Conservation (phyloP, 2,329 filamentous ascomycete species). For the Colletotrichum sp. region DNA sequence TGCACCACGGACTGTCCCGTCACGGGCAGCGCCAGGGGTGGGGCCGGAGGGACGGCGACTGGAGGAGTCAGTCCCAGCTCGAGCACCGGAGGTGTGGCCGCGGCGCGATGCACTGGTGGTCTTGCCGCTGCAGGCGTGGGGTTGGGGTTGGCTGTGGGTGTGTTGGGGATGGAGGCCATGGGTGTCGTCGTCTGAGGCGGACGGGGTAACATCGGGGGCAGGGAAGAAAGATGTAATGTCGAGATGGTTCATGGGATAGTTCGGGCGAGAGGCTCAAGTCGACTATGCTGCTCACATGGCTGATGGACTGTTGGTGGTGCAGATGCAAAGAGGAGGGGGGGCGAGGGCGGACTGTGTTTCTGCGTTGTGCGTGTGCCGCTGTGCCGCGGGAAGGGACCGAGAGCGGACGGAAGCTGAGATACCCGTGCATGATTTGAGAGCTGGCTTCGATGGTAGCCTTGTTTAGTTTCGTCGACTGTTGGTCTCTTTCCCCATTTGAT, state of each 20-base stretch:
- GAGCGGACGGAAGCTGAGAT: slow-evolving; percentile 15
- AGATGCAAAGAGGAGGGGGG: not conserved
- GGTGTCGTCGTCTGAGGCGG: slow-evolving; percentile 1
- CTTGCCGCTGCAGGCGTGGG: not conserved
- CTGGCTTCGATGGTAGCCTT: not conserved
- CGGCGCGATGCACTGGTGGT: slow-evolving; percentile 1
- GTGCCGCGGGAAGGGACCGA: not conserved
- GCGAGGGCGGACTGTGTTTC: not conserved
- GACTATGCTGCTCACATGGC: not conserved
- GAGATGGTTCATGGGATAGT: not conserved
- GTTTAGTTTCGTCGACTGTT: not conserved
- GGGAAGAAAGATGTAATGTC: not conserved
- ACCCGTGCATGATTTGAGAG: slow-evolving; percentile 6
- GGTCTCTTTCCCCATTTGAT: not conserved
- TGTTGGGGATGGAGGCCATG: slow-evolving; percentile 1
- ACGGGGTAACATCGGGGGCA: not conserved
- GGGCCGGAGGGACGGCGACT: not conserved
- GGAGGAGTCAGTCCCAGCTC: not conserved
- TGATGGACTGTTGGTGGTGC: not conserved
- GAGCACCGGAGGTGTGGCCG: slow-evolving; percentile 10
- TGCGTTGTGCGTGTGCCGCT: not conserved
- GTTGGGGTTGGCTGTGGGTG: slow-evolving; percentile 7
- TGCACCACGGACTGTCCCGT: slow-evolving; percentile 44
- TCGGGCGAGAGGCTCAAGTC: not conserved
- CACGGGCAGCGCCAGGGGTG: slow-evolving; percentile 19